Evolutionary conservation across 2,329 filamentous ascomycete genomes (phyloP).

Genomic region (Colletotrichum endophyticum): DNA sequence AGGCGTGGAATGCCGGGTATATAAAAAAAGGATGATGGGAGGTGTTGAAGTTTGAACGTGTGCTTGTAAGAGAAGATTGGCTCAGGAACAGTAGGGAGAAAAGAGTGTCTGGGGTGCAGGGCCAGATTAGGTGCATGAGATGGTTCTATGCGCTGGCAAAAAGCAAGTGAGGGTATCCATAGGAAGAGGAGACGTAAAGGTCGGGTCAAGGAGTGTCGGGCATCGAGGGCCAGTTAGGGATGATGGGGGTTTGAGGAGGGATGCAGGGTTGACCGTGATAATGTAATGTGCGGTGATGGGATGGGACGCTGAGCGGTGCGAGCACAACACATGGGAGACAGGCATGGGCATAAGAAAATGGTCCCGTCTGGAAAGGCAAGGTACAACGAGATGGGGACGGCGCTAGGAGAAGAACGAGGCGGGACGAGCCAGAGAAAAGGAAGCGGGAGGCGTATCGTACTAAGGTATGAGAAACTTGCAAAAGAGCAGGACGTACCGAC

Average conservation of each 20-base stretch:
- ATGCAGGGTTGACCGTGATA: slow-evolving; percentile 21
- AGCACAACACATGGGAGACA: slow-evolving; percentile 19
- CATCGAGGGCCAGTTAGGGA: slow-evolving; percentile 18
- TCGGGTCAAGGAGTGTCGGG: slow-evolving; percentile 17
- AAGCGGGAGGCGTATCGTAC: not conserved
- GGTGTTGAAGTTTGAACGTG: not conserved
- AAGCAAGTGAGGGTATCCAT: slow-evolving; percentile 24
- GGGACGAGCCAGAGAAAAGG: not conserved
- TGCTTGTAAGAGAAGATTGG: not conserved
- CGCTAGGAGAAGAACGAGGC: not conserved
- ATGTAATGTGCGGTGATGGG: slow-evolving; percentile 11
- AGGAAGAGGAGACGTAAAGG: slow-evolving; percentile 16
- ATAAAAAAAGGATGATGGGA: not conserved
- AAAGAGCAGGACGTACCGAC: slow-evolving; percentile 17
- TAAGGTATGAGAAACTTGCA: not conserved
- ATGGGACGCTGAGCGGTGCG: slow-evolving; percentile 17
- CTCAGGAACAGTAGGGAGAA: not conserved
- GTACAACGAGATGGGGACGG: not conserved
- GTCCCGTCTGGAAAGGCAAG: not conserved
- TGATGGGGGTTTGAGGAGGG: slow-evolving; percentile 17
- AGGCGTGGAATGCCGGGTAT: slow-evolving; percentile 1
- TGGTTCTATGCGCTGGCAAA: slow-evolving; percentile 24
- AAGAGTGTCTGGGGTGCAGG: not conserved
- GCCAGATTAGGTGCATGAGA: slow-evolving; percentile 21
- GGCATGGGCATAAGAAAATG: slow-evolving; percentile 21